A percentile compares a stretch with the other conserved stretches of the same genome.
Conservation (phyloP, 2,329 filamentous ascomycete genomes). For the Aspergillus udagawae region DNA sequence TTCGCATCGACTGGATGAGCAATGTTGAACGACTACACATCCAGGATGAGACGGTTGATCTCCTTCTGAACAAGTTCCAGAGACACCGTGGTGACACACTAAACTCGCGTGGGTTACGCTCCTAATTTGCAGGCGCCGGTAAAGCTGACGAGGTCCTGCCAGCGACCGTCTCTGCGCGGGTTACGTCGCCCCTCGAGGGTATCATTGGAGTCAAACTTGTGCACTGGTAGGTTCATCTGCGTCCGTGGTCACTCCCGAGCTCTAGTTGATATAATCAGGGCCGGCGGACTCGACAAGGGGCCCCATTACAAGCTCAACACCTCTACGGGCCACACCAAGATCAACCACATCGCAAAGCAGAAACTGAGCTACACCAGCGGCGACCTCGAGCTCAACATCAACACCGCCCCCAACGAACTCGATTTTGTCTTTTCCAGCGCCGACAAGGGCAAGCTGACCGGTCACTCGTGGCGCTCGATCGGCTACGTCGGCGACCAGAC, state of each 20-base stretch:
- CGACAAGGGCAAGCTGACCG: slow-evolving; percentile 27
- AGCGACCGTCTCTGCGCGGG: slow-evolving; percentile 32
- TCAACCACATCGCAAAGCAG: slow-evolving; percentile 23
- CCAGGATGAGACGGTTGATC: slow-evolving; percentile 28
- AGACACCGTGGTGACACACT: slow-evolving; percentile 38
- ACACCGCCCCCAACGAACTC: slow-evolving; percentile 33
- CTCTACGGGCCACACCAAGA: slow-evolving; percentile 23
- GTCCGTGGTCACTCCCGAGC: neutral
- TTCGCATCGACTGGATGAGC: slow-evolving; percentile 40
- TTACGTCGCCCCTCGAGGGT: slow-evolving; percentile 36
- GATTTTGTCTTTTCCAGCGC: slow-evolving; percentile 24
- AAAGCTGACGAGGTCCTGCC: neutral
- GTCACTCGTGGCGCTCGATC: slow-evolving; percentile 39
- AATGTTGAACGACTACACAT: slow-evolving; percentile 35
- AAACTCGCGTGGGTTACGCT: slow-evolving; percentile 28
- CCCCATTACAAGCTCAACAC: slow-evolving; percentile 33
- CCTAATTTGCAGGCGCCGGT: neutral
- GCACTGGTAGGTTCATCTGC: slow-evolving; percentile 27
- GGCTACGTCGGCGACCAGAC: slow-evolving; percentile 35
- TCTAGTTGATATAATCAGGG: slow-evolving; percentile 18
- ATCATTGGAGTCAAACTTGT: slow-evolving; percentile 38
- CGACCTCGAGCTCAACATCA: slow-evolving; percentile 28
- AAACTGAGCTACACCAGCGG: slow-evolving; percentile 31
- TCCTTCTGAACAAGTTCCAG: slow-evolving; percentile 37
- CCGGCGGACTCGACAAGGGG: slow-evolving; percentile 32